phyloP scores from a whole-genome alignment of 192 early-diverging fungal genomes.

The Lunasporangiospora selenospora region DNA sequence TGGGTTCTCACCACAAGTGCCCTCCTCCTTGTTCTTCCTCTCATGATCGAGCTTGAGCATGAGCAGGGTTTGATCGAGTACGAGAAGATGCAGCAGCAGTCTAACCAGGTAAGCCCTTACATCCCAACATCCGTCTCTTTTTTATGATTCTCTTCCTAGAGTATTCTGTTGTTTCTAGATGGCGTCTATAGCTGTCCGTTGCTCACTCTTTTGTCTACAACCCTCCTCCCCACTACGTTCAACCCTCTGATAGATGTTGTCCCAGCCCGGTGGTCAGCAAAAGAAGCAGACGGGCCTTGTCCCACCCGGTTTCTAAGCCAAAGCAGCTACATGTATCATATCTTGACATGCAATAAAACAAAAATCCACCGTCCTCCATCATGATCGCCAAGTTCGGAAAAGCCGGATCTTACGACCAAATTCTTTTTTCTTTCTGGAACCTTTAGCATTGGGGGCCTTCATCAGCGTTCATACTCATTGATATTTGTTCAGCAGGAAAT shows the following conservation, averaged over 20 bases:
- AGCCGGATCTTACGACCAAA: too few relatives aligned
- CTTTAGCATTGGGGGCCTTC: too few relatives aligned
- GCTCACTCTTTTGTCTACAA: background rate
- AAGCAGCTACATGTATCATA: too few relatives aligned
- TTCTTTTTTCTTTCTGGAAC: too few relatives aligned
- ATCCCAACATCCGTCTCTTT: too few relatives aligned
- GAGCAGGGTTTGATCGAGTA: slow-evolving; percentile 87
- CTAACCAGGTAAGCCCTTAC: slow-evolving; percentile 44
- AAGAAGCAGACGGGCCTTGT: slow-evolving; percentile 43
- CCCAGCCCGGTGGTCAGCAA: slow-evolving; percentile 38
- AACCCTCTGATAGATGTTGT: slow-evolving; percentile 27
- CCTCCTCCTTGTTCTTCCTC: slow-evolving; percentile 81
- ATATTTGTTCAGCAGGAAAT: too few relatives aligned
- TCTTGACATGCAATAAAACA: too few relatives aligned
- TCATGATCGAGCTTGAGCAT: slow-evolving; percentile 87
- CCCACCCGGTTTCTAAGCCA: slow-evolving; percentile 44
- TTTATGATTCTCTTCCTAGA: background rate
- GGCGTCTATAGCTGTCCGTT: background rate
- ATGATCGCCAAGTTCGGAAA: too few relatives aligned
- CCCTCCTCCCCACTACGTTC: background rate
- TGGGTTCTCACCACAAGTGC: slow-evolving; percentile 93
- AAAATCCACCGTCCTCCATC: too few relatives aligned
- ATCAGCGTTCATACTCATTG: too few relatives aligned
- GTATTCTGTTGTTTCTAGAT: background rate
- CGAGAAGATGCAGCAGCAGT: slow-evolving; percentile 71